These are phyloP conservation scores for Fistulifera pelliculosa DNA, from an alignment of 108 stramenopile genomes.

Conservation along the genomic window DNA sequence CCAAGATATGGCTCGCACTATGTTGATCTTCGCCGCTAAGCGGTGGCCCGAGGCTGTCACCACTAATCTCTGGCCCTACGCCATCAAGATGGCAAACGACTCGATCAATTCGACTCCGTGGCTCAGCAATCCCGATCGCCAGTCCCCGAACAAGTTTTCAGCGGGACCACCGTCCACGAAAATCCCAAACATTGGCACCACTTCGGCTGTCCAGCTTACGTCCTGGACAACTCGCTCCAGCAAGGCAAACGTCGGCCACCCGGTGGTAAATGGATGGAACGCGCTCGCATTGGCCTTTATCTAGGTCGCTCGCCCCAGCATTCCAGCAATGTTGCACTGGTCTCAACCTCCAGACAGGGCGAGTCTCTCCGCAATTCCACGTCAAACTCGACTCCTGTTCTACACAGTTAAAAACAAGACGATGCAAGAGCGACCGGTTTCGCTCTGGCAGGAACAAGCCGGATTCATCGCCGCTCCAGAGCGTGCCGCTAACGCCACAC, in stretches of 20 bases:
- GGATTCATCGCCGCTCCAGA: background rate
- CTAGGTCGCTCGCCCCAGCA: slow-evolving; percentile 19
- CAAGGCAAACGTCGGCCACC: background rate
- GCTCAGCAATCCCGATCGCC: background rate
- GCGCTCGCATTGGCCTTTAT: slow-evolving; percentile 21
- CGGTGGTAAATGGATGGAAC: slow-evolving; percentile 22
- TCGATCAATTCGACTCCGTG: slow-evolving; percentile 10
- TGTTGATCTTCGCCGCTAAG: slow-evolving; percentile 33
- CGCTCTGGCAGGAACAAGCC: slow-evolving; percentile 12
- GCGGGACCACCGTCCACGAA: background rate
- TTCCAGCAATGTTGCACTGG: slow-evolving; percentile 9
- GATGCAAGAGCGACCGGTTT: background rate
- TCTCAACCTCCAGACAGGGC: slow-evolving; percentile 19
- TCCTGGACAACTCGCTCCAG: background rate
- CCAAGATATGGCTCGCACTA: slow-evolving; percentile 34
- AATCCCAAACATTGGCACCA: slow-evolving; percentile 12
- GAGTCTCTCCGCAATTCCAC: slow-evolving; percentile 27
- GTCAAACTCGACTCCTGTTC: slow-evolving; percentile 13
- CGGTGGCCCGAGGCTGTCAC: slow-evolving; percentile 25
- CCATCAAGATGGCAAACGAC: slow-evolving; percentile 23
- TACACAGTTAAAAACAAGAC: slow-evolving; percentile 1
- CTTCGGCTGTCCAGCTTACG: slow-evolving; percentile 23
- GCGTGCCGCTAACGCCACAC: background rate
- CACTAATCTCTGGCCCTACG: slow-evolving; percentile 23
- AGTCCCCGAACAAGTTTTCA: slow-evolving; percentile 13